Evolutionary conservation across 768 basidiomycete genomes (phyloP).

Genomic region (Leccinum subtestaceum): DNA sequence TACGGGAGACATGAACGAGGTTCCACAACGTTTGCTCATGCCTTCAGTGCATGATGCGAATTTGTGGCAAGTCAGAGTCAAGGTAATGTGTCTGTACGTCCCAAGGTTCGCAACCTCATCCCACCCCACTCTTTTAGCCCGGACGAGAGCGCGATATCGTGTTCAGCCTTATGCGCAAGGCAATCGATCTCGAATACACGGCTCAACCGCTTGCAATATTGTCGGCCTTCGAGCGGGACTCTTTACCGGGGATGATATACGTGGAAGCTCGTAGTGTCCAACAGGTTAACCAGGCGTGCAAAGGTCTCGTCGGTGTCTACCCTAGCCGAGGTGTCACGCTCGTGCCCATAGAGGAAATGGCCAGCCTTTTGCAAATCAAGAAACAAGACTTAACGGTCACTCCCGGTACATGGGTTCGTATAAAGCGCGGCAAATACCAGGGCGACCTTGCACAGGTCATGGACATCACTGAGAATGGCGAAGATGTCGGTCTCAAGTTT

Average conservation of each 20-base stretch:
- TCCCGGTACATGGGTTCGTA: constrained; percentile 91
- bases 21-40: constrained; percentile 93
- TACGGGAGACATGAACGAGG: constrained; percentile 88
- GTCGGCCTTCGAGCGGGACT: constrained; percentile 95
- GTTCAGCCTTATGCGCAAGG: constrained; percentile 92
- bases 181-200: constrained; percentile 78
- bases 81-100: constrained; percentile 47
- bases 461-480: constrained; percentile 90
- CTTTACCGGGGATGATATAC: constrained; percentile 93
- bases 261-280: constrained; percentile 89
- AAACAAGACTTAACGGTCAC: constrained; percentile 85
- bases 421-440: constrained; percentile 89
- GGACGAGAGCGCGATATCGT: constrained; percentile 93
- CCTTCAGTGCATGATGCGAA: constrained; percentile 94
- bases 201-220: constrained; percentile 79
- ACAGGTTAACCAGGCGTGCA: constrained; percentile 80
- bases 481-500: constrained; percentile 89
- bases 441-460: constrained; percentile 95
- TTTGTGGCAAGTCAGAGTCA: constrained; percentile 93
- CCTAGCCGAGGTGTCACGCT: constrained; percentile 75
- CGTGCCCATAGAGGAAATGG: constrained; percentile 98
- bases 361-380: constrained; percentile 91
- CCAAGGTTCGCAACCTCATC: neutral
- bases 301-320: constrained; percentile 92
- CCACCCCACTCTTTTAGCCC: constrained; percentile 45